Conservation (phyloP, 2,329 filamentous ascomycete species). For the Ascochyta clinopodiicola region DNA sequence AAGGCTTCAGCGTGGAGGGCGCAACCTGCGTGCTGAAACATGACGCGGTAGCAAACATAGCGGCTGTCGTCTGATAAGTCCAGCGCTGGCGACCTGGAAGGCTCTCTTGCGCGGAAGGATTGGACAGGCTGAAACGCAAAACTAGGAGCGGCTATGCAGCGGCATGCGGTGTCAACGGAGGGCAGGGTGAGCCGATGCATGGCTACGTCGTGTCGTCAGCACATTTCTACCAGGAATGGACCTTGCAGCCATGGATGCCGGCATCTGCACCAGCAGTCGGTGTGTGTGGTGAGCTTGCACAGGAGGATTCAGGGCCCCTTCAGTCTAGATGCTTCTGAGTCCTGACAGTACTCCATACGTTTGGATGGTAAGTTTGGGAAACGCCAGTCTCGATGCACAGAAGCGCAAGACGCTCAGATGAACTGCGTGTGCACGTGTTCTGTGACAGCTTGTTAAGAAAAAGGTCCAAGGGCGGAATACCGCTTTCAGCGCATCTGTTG, state of each 20-base stretch:
- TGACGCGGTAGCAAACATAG: not conserved
- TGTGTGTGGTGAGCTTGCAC: not conserved
- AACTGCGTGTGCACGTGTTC: not conserved
- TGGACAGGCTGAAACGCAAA: slow-evolving; percentile 7
- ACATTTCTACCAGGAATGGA: slow-evolving; percentile 11
- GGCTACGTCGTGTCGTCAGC: slow-evolving; percentile 1
- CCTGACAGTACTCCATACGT: not conserved
- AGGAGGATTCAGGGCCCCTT: not conserved
- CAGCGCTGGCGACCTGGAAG: slow-evolving; percentile 1
- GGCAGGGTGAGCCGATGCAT: slow-evolving; percentile 3
- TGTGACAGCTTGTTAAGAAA: slow-evolving; percentile 1
- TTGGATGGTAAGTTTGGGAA: not conserved
- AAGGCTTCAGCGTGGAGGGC: not conserved
- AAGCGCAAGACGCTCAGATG: not conserved
- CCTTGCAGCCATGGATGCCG: not conserved
- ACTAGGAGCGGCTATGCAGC: not conserved
- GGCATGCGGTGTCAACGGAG: slow-evolving; percentile 9
- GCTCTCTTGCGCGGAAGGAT: not conserved
- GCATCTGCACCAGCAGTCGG: not conserved
- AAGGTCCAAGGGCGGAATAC: slow-evolving; percentile 2
- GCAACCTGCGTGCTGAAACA: not conserved
- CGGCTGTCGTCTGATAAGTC: slow-evolving; percentile 9
- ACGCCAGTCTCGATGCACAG: slow-evolving; percentile 9
- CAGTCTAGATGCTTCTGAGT: slow-evolving; percentile 9
- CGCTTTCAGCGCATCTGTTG: not conserved